phyloP scores from a whole-genome alignment of 768 basidiomycete genomes.

The Mrakia blollopis region DNA sequence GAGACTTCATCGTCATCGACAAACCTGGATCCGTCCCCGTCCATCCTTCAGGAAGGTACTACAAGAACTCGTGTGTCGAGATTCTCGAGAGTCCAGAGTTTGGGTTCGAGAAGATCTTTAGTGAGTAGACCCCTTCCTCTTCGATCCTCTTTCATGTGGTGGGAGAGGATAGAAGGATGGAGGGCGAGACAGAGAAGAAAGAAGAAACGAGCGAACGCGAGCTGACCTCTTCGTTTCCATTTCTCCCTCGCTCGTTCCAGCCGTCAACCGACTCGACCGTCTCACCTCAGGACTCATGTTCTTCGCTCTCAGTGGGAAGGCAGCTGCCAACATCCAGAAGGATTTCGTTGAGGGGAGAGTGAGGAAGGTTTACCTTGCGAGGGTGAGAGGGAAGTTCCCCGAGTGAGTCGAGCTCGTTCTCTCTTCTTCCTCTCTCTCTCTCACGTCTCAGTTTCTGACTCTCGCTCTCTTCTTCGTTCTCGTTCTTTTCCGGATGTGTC shows the following conservation, averaged over 20 bases:
- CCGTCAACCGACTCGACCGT: slow-evolving; percentile 88
- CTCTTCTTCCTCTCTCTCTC: background rate
- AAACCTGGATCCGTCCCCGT: slow-evolving; percentile 96
- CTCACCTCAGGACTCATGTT: slow-evolving; percentile 95
- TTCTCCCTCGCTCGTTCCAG: slow-evolving; percentile 47
- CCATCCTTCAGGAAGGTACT: slow-evolving; percentile 86
- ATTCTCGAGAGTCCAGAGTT: slow-evolving; percentile 72
- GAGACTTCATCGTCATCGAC: slow-evolving; percentile 83
- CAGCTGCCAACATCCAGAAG: slow-evolving; percentile 64
- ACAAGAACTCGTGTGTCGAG: slow-evolving; percentile 78
- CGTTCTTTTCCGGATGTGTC: background rate
- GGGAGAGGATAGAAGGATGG: no score
- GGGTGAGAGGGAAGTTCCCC: slow-evolving; percentile 80
- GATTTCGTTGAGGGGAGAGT: slow-evolving; percentile 80
- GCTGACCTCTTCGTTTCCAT: background rate
- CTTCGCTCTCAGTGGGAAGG: slow-evolving; percentile 64
- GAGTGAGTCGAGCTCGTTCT: slow-evolving; percentile 53
- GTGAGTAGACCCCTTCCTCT: slow-evolving; percentile 52
- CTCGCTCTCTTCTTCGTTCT: background rate
- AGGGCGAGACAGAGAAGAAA: background rate
- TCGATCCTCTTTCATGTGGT: background rate
- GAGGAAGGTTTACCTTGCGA: slow-evolving; percentile 82
- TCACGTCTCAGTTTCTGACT: background rate
- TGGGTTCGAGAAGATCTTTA: slow-evolving; percentile 72
- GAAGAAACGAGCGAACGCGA: background rate